phyloP scores from a whole-genome alignment of 2,329 filamentous ascomycete species.

The Mollisiaceae sp. region DNA sequence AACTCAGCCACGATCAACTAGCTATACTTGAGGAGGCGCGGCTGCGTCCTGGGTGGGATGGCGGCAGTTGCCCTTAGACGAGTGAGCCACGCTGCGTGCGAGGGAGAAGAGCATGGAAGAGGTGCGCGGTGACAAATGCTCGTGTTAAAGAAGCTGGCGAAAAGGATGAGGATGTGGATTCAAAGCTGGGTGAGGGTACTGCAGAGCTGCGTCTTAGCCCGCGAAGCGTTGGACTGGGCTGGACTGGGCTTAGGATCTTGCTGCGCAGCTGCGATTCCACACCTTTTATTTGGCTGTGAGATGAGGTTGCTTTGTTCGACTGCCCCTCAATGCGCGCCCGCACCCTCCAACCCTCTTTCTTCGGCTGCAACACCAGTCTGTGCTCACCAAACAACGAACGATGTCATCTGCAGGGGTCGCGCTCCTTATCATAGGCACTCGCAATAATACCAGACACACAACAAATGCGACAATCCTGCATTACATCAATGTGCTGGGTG shows the following conservation, averaged over 20 bases:
- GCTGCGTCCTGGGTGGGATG: conserved; percentile 6
- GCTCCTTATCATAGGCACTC: not conserved
- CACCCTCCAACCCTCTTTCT: not conserved
- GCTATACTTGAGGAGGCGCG: not conserved
- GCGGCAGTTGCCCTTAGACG: conserved; percentile 12
- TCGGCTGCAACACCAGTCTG: conserved; percentile 4
- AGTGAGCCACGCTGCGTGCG: not conserved
- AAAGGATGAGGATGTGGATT: not conserved
- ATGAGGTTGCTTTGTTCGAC: not conserved
- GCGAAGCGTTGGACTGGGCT: not conserved
- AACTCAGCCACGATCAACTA: conserved; percentile 16
- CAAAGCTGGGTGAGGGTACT: not conserved
- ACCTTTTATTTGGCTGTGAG: not conserved
- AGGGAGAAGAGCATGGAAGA: conserved; percentile 11
- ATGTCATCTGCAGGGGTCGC: not conserved
- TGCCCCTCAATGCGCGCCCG: conserved; percentile 1
- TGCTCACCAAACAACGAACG: conserved; percentile 1
- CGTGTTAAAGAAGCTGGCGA: not conserved
- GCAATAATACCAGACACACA: not conserved
- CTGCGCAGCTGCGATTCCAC: conserved; percentile 7
- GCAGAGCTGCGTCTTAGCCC: not conserved
- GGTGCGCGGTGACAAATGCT: conserved; percentile 8
- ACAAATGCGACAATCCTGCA: no score
- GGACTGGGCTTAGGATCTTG: conserved; percentile 7
- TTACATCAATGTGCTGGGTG: no score